A percentile compares a stretch with the other conserved stretches of the same genome.
Conservation (phyloP, 768 basidiomycete genomes). For the Cubamyces lactineus region DNA sequence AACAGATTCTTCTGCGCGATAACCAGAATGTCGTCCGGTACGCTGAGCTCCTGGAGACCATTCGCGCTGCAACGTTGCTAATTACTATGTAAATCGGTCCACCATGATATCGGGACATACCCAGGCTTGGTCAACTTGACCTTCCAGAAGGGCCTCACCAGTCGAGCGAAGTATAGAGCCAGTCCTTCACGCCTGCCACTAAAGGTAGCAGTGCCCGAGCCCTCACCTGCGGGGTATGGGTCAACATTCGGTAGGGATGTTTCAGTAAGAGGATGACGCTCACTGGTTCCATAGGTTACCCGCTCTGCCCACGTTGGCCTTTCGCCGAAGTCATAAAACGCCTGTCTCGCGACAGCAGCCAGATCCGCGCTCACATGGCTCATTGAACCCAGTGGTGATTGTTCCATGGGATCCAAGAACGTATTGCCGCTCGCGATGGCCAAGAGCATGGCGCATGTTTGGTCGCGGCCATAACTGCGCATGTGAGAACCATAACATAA, state of each 20-base stretch:
- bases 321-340: conserved; percentile 85
- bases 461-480: conserved; percentile 84
- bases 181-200: conserved; percentile 90
- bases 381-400: conserved; percentile 48
- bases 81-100: neutral
- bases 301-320: conserved; percentile 82
- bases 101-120: conserved; percentile 43
- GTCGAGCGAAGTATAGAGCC: conserved; percentile 81
- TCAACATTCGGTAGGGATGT: neutral
- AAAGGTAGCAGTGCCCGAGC: conserved; percentile 74
- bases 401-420: conserved; percentile 65
- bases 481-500: neutral
- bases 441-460: conserved; percentile 90
- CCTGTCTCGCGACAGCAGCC: conserved; percentile 75
- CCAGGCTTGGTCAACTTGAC: conserved; percentile 67
- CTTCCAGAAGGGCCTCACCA: conserved; percentile 88
- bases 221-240: conserved; percentile 51
- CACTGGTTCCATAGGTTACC: conserved; percentile 75
- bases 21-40: conserved; percentile 64
- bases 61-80: conserved; percentile 36
- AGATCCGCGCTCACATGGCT: conserved; percentile 62
- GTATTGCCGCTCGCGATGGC: conserved; percentile 85
- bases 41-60: conserved; percentile 58
- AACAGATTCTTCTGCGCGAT: conserved; percentile 80
- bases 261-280: conserved; percentile 23